phyloP scores from a whole-genome alignment of 306 rosid genomes.

The Malus fusca region DNA sequence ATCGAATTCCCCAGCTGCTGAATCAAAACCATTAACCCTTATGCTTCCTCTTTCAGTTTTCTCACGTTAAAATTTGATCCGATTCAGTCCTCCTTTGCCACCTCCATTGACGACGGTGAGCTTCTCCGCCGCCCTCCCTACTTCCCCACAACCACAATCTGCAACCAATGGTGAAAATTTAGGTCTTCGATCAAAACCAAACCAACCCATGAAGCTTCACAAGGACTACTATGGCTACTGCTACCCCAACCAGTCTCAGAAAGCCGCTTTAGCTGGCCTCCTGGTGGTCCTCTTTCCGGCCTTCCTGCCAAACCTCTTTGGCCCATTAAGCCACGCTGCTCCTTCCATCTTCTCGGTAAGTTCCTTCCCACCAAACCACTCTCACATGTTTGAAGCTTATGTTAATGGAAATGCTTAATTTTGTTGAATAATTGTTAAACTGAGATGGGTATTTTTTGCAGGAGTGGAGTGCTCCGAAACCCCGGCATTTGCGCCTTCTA shows the following conservation, averaged over 20 bases:
- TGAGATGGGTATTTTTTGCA: constrained; percentile 18
- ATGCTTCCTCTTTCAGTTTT: too few relatives aligned
- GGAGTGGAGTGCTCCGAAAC: constrained; percentile 72
- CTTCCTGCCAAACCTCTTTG: constrained; percentile 52
- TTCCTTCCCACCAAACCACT: neutral
- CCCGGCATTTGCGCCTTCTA: constrained; percentile 63
- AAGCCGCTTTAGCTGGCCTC: constrained; percentile 24
- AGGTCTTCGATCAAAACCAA: neutral
- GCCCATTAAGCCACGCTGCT: constrained; percentile 50
- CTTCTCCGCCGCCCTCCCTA: neutral
- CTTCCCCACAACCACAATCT: neutral
- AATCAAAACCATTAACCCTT: too few relatives aligned
- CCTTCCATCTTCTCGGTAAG: constrained; percentile 61
- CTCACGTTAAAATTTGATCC: neutral
- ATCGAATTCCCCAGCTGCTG: too few relatives aligned
- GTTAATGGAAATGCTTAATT: neutral
- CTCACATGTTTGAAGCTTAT: neutral
- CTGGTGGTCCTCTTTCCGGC: constrained; percentile 42
- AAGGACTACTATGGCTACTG: constrained; percentile 1
- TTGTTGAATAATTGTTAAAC: neutral
- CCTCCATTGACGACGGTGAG: neutral
- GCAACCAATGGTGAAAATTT: neutral
- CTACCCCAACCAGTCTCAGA: constrained; percentile 19
- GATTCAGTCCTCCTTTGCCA: neutral
- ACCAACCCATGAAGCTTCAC: constrained; percentile 29